Percentiles rank a stretch among this genome's conserved stretches.
Evolutionary conservation across 2,329 filamentous ascomycete genomes (phyloP).

Genomic region (Botryosphaeria dothidea): DNA sequence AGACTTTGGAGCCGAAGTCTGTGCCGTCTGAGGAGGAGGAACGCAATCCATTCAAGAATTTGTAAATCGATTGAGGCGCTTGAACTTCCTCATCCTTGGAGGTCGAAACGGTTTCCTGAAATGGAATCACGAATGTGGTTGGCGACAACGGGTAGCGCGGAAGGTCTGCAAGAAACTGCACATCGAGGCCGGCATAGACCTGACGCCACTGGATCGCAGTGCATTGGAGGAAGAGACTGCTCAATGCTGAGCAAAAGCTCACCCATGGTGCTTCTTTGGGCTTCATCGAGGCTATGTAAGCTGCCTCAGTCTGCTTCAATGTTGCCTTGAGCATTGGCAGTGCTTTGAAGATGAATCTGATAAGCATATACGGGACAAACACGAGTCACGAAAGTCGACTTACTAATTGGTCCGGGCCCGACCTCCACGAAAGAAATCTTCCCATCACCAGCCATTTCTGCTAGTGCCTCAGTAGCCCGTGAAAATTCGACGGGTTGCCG

Average conservation of each 20-base stretch:
- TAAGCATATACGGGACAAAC: too few species aligned
- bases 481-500: neutral
- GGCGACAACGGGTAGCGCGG: conserved; percentile 12
- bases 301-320: neutral
- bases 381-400: neutral
- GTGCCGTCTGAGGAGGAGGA: neutral
- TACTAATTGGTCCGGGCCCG: neutral
- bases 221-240: neutral
- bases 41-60: neutral
- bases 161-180: neutral
- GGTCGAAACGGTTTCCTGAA: neutral
- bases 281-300: neutral
- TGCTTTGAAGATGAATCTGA: neutral
- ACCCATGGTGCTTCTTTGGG: neutral
- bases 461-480: neutral
- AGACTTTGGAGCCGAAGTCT: neutral
- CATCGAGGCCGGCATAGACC: neutral
- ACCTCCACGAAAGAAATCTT: neutral
- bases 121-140: neutral
- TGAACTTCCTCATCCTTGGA: neutral
- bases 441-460: neutral
- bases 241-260: neutral
- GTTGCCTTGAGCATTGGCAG: conserved; percentile 16
- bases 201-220: neutral
- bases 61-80: neutral